Percentiles rank a stretch among this genome's conserved stretches.
Evolutionary conservation across 1,284 basidiomycete genomes (phyloP).

Genomic region (Golubevia pallescens): DNA sequence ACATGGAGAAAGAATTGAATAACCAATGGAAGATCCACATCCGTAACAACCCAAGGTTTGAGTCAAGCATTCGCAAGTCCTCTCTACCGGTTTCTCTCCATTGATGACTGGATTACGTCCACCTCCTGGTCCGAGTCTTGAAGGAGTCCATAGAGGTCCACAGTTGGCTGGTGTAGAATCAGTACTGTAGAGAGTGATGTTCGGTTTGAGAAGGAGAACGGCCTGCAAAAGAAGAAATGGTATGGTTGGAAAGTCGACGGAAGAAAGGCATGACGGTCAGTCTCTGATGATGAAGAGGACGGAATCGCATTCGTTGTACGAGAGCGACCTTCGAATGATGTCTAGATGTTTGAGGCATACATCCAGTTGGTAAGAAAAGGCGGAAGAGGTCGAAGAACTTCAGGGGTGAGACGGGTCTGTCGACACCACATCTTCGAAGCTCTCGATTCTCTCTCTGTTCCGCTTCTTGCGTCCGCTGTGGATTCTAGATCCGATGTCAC

Average conservation of each 20-base stretch:
- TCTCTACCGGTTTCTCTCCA: slow-evolving; percentile 67
- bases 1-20: slow-evolving; percentile 50
- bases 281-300: no score
- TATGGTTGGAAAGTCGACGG: no score
- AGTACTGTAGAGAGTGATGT: slow-evolving; percentile 81
- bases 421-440: no score
- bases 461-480: no score
- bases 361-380: no score
- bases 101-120: slow-evolving; percentile 68
- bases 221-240: slow-evolving; percentile 67
- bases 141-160: slow-evolving; percentile 63
- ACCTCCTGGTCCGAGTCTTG: background rate
- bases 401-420: no score
- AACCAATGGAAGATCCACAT: slow-evolving; percentile 69
- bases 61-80: slow-evolving; percentile 75
- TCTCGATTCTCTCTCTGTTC: no score
- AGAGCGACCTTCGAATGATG: no score
- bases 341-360: no score
- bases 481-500: no score
- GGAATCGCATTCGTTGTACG: background rate
- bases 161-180: slow-evolving; percentile 81
- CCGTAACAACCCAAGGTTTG: slow-evolving; percentile 81
- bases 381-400: no score
- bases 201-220: slow-evolving; percentile 79
- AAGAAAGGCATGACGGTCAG: background rate